Percentiles rank a stretch among this genome's conserved stretches.
Conservation (phyloP, 169 alveolate species). For the Neospora caninum region DNA sequence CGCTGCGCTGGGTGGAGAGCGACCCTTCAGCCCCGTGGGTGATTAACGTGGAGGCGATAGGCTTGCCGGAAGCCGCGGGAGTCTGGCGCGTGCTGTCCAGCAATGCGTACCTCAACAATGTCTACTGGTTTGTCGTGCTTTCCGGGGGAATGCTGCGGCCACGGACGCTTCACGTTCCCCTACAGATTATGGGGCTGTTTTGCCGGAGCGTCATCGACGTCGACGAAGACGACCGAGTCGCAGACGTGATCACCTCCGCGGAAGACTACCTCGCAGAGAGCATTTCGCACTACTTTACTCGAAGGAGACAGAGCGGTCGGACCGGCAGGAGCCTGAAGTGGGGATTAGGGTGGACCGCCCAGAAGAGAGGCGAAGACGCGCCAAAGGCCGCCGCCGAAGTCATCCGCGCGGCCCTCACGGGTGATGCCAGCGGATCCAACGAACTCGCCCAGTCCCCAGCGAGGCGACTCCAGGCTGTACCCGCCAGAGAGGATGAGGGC, state of each 20-base stretch:
- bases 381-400: not conserved
- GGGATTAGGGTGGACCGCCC: not conserved
- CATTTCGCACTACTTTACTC: slow-evolving; percentile 1
- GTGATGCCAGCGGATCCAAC: not conserved
- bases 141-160: slow-evolving; percentile 69
- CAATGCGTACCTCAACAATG: slow-evolving; percentile 62
- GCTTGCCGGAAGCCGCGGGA: slow-evolving; percentile 47
- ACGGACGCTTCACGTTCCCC: slow-evolving; percentile 53
- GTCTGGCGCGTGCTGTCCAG: slow-evolving; percentile 67
- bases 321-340: not conserved
- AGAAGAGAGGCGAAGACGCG: not conserved
- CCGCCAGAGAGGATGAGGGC: not conserved
- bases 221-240: slow-evolving; percentile 41
- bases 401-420: not conserved
- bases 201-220: slow-evolving; percentile 49
- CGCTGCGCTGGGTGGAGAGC: slow-evolving; percentile 30
- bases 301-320: not conserved
- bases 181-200: slow-evolving; percentile 39
- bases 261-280: slow-evolving; percentile 40
- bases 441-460: not conserved
- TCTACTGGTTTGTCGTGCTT: slow-evolving; percentile 47
- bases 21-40: slow-evolving; percentile 70
- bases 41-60: slow-evolving; percentile 44
- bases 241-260: slow-evolving; percentile 53
- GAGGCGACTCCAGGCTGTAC: not conserved